phyloP scores from a whole-genome alignment of 208 protist genomes.

The Naegleria lovaniensis region DNA sequence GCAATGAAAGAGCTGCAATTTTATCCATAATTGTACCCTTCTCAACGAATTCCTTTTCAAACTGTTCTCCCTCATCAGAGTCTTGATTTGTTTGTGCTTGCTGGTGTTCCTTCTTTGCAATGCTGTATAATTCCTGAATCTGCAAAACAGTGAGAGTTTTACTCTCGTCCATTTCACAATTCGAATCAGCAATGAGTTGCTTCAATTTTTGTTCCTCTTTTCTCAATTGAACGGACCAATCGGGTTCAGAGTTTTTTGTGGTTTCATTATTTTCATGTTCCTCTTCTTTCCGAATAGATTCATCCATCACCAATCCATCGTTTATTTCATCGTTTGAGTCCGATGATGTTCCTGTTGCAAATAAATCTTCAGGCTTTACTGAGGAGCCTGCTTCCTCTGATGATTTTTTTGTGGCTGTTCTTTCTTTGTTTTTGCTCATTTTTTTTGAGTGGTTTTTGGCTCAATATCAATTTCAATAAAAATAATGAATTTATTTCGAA shows the following conservation, averaged over 20 bases:
- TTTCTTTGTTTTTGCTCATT: background rate
- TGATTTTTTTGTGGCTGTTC: background rate
- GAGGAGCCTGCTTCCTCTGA: too few relatives aligned
- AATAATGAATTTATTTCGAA: too few relatives aligned
- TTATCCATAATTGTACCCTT: background rate
- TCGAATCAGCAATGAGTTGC: background rate
- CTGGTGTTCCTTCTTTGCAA: background rate
- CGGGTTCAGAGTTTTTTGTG: background rate
- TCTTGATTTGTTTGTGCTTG: background rate
- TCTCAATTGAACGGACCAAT: background rate
- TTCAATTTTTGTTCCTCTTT: background rate
- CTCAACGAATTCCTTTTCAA: conserved; percentile 11
- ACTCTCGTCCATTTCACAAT: background rate
- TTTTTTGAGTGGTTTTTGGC: too few relatives aligned
- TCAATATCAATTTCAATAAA: too few relatives aligned
- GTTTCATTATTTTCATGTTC: background rate
- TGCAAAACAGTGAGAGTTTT: background rate
- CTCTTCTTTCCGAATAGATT: background rate
- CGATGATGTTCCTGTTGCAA: background rate
- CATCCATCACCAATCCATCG: background rate
- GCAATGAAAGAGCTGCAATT: background rate
- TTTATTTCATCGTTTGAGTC: background rate
- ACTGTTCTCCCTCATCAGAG: background rate
- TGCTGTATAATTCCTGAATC: background rate
- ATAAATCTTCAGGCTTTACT: background rate